Conservation (phyloP, 352 stramenopile genomes). For the Phytophthora cajani region DNA sequence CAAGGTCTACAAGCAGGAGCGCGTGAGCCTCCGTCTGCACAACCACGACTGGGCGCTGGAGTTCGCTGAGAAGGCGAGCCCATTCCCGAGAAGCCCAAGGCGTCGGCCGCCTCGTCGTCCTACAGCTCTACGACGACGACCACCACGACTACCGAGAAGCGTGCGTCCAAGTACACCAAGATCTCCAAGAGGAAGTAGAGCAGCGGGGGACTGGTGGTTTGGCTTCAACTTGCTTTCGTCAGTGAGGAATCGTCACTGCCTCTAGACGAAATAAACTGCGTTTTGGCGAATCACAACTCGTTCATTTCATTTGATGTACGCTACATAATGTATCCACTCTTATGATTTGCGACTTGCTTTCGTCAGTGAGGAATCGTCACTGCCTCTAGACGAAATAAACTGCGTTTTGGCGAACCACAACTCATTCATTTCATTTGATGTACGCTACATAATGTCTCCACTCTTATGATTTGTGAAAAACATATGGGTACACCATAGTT, state of each 20-base stretch:
- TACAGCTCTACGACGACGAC: conserved; percentile 25
- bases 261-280: not conserved
- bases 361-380: not conserved
- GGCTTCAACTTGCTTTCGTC: too few species aligned
- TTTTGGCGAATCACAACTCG: not conserved
- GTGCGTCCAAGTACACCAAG: conserved; percentile 81
- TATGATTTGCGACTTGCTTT: too few species aligned
- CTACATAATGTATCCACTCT: not conserved
- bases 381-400: not conserved
- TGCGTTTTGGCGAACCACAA: not conserved
- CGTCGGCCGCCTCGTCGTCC: conserved; percentile 13
- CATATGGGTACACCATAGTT: not conserved
- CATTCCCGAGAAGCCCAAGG: conserved; percentile 59
- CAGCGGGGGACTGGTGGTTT: not conserved
- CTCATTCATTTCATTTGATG: not conserved
- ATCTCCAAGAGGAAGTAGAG: conserved; percentile 72
- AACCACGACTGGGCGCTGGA: conserved; percentile 85
- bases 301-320: not conserved
- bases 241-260: not conserved
- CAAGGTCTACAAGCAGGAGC: conserved; percentile 91
- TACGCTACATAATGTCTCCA: not conserved
- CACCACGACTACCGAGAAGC: conserved; percentile 49
- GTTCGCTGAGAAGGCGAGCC: conserved; percentile 82
- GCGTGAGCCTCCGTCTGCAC: conserved; percentile 83
- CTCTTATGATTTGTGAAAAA: not conserved